These are phyloP conservation scores for Sanghuangporus baumii DNA, from an alignment of 1,284 basidiomycete species.

Conservation along the genomic window DNA sequence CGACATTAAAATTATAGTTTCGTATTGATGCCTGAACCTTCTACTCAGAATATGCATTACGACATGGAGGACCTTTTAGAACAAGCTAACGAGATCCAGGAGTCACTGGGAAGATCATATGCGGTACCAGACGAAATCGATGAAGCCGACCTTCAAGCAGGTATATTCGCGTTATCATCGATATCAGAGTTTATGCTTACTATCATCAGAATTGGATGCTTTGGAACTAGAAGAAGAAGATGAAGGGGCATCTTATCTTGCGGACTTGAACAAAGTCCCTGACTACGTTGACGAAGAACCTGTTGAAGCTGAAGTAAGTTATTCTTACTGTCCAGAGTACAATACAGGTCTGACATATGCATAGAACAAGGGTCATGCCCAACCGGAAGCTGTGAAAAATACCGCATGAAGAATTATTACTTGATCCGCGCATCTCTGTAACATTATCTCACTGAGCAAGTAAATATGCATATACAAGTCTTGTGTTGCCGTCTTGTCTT, in stretches of 20 bases:
- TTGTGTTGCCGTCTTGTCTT: neutral
- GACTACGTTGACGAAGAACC: constrained; percentile 89
- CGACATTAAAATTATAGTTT: constrained; percentile 20
- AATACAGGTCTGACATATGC: neutral
- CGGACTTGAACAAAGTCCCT: constrained; percentile 79
- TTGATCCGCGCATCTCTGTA: neutral
- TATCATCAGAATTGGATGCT: constrained; percentile 75
- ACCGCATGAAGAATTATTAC: constrained; percentile 25
- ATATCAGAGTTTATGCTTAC: constrained; percentile 3
- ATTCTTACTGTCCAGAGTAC: constrained; percentile 13
- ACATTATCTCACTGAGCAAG: neutral
- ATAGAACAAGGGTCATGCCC: constrained; percentile 29
- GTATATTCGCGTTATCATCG: constrained; percentile 38
- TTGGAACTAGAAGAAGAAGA: constrained; percentile 84
- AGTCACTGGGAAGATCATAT: constrained; percentile 89
- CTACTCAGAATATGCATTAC: constrained; percentile 77
- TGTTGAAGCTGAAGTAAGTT: constrained; percentile 56
- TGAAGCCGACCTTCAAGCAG: constrained; percentile 95
- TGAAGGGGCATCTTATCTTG: constrained; percentile 80
- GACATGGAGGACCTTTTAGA: constrained; percentile 99
- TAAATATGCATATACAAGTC: neutral
- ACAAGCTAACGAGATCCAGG: constrained; percentile 97
- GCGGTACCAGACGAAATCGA: constrained; percentile 97
- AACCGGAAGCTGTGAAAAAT: constrained; percentile 52
- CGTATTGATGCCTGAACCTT: neutral